Conservation (phyloP, 2,329 filamentous ascomycete genomes). For the Xylariaceae sp. region DNA sequence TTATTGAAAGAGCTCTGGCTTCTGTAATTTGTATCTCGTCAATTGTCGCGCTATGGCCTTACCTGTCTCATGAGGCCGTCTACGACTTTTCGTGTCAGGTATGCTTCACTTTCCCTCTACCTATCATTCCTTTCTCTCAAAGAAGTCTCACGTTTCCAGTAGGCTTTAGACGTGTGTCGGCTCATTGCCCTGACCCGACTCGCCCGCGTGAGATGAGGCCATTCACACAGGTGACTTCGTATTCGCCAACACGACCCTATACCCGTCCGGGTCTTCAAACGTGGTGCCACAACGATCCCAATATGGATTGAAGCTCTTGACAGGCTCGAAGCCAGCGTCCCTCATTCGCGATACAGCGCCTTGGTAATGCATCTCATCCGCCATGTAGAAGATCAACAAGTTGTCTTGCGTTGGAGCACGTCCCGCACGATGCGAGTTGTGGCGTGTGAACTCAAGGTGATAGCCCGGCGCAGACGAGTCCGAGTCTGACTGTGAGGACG, state of each 20-base stretch:
- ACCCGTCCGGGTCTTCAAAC: slow-evolving; percentile 18
- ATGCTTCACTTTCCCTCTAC: neutral
- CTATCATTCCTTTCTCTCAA: neutral
- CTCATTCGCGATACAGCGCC: slow-evolving; percentile 13
- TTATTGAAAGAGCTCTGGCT: neutral
- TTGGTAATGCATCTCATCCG: slow-evolving; percentile 7
- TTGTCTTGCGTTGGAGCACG: slow-evolving; percentile 19
- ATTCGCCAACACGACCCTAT: slow-evolving; percentile 19
- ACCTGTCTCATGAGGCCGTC: neutral
- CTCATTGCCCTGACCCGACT: no score
- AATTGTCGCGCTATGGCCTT: neutral
- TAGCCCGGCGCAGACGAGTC: slow-evolving; percentile 4
- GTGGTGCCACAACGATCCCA: slow-evolving; percentile 16
- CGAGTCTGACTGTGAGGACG: slow-evolving; percentile 1
- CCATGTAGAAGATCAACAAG: slow-evolving; percentile 16
- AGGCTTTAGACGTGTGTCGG: neutral
- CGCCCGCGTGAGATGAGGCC: neutral
- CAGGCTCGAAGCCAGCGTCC: slow-evolving; percentile 12
- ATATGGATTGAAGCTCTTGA: slow-evolving; percentile 17
- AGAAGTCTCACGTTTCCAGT: neutral
- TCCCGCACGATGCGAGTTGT: slow-evolving; percentile 10
- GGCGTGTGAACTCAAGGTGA: slow-evolving; percentile 18
- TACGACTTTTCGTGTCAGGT: neutral
- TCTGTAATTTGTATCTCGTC: neutral
- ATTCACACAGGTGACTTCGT: slow-evolving; percentile 17